A percentile compares a stretch with the other conserved stretches of the same genome.
Evolutionary conservation across 352 stramenopile genomes (phyloP).

Genomic region (Albugo candida): DNA sequence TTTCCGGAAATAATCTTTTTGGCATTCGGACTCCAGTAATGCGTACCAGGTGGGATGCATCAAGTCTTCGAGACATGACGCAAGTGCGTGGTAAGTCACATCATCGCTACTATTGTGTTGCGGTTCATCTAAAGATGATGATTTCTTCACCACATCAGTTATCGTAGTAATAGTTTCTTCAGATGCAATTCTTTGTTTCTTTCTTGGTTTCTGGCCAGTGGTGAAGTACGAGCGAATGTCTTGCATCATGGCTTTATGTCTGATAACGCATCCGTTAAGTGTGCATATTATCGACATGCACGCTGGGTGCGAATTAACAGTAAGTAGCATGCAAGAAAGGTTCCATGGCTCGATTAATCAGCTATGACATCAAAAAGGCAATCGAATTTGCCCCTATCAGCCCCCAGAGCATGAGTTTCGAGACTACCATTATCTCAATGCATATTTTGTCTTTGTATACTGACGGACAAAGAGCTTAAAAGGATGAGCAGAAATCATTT

Average conservation of each 20-base stretch:
- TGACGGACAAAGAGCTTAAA: neutral
- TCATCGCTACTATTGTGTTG: neutral
- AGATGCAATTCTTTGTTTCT: neutral
- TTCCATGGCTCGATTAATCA: too few species aligned
- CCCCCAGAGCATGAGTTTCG: neutral
- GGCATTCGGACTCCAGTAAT: constrained; percentile 27
- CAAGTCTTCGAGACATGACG: constrained; percentile 14
- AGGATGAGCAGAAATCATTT: neutral
- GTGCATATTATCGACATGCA: too few species aligned
- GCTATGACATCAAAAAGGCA: neutral
- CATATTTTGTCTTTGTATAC: neutral
- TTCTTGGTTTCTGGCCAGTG: neutral
- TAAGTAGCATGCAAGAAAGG: too few species aligned
- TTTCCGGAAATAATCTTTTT: constrained; percentile 22
- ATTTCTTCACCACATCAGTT: neutral
- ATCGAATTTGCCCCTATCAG: neutral
- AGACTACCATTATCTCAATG: neutral
- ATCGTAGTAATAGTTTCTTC: neutral
- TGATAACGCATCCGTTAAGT: neutral
- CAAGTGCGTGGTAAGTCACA: constrained; percentile 11
- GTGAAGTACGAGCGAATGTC: neutral
- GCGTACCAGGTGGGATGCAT: constrained; percentile 41
- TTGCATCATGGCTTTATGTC: neutral
- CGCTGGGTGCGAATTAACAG: too few species aligned
- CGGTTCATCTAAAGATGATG: neutral